Percentiles rank a stretch among this genome's conserved stretches.
phyloP scores from a whole-genome alignment of 495 filamentous ascomycete species.

The Monascus purpureus region DNA sequence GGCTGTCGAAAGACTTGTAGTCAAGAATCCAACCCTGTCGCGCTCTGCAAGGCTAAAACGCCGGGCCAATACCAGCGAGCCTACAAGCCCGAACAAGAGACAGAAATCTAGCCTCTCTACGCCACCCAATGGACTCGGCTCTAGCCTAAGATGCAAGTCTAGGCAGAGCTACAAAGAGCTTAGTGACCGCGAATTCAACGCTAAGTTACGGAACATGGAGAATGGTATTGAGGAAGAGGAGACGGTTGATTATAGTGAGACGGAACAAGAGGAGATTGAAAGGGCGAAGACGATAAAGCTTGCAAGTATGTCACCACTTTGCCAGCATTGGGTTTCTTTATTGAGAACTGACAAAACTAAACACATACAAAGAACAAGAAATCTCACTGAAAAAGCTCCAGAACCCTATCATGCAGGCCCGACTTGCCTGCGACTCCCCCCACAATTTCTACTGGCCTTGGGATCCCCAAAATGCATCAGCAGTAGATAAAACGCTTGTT shows the following conservation, averaged over 20 bases:
- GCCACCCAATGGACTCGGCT: slow-evolving; percentile 39
- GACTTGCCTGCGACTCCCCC: slow-evolving; percentile 81
- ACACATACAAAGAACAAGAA: slow-evolving; percentile 45
- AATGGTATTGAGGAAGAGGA: slow-evolving; percentile 39
- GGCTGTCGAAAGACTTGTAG: slow-evolving; percentile 50
- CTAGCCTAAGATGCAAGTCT: slow-evolving; percentile 28
- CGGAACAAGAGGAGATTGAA: slow-evolving; percentile 48
- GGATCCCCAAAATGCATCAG: slow-evolving; percentile 27
- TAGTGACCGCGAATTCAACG: slow-evolving; percentile 61
- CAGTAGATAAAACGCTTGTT: slow-evolving; percentile 63
- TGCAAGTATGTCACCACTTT: slow-evolving; percentile 48
- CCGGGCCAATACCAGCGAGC: slow-evolving; percentile 28
- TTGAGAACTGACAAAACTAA: background rate
- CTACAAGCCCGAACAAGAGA: slow-evolving; percentile 46
- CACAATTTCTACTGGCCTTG: slow-evolving; percentile 97
- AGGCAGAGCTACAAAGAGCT: slow-evolving; percentile 58
- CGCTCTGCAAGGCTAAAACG: slow-evolving; percentile 39
- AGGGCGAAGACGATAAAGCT: slow-evolving; percentile 58
- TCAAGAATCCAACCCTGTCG: slow-evolving; percentile 17
- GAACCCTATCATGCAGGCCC: slow-evolving; percentile 86
- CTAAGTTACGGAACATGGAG: slow-evolving; percentile 49
- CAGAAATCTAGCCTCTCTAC: slow-evolving; percentile 57
- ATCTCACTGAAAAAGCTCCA: slow-evolving; percentile 87
- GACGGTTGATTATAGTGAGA: slow-evolving; percentile 33
- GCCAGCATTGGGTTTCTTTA: no score